Percentiles rank a stretch among this genome's conserved stretches.
phyloP scores from a whole-genome alignment of 225 moss, liverwort and hornwort species.

The Anthoceros angustus region DNA sequence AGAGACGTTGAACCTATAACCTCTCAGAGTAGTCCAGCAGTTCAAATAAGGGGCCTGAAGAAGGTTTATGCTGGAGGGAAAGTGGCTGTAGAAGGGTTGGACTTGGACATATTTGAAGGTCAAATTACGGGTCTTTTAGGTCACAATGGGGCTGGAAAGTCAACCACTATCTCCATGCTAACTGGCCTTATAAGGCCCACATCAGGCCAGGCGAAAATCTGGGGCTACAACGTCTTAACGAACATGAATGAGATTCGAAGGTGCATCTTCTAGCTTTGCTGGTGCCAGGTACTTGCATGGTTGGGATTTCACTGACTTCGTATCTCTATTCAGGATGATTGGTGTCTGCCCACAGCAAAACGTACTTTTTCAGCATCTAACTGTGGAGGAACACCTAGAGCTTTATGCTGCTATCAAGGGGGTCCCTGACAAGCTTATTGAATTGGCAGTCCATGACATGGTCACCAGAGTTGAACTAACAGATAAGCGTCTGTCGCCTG shows the following conservation, averaged over 20 bases:
- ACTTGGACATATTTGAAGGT: slow-evolving; percentile 66
- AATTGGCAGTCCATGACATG: slow-evolving; percentile 63
- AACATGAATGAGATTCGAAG: slow-evolving; percentile 67
- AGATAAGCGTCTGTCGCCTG: slow-evolving; percentile 55
- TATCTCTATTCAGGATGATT: slow-evolving; percentile 41
- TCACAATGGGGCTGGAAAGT: slow-evolving; percentile 92
- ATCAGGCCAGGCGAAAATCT: slow-evolving; percentile 68
- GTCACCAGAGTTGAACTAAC: slow-evolving; percentile 46
- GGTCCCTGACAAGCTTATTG: slow-evolving; percentile 42
- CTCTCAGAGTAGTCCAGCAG: slow-evolving; percentile 49
- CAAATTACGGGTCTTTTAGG: slow-evolving; percentile 90
- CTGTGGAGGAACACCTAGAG: slow-evolving; percentile 74
- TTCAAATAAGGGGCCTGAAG: slow-evolving; percentile 47
- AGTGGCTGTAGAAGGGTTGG: slow-evolving; percentile 67
- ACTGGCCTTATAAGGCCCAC: slow-evolving; percentile 66
- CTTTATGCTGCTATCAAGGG: slow-evolving; percentile 75
- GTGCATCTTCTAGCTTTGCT: slow-evolving; percentile 15
- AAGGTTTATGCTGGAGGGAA: slow-evolving; percentile 69
- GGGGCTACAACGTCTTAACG: slow-evolving; percentile 75
- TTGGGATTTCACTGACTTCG: background rate
- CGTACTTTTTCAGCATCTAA: slow-evolving; percentile 61
- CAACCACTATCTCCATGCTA: slow-evolving; percentile 85
- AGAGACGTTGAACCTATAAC: slow-evolving; percentile 47
- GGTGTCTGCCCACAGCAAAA: slow-evolving; percentile 94
- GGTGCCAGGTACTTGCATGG: background rate